Base-by-base conservation (phyloP, 2,329 filamentous ascomycete genomes). In the Ophiostoma angusticollis region DNA sequence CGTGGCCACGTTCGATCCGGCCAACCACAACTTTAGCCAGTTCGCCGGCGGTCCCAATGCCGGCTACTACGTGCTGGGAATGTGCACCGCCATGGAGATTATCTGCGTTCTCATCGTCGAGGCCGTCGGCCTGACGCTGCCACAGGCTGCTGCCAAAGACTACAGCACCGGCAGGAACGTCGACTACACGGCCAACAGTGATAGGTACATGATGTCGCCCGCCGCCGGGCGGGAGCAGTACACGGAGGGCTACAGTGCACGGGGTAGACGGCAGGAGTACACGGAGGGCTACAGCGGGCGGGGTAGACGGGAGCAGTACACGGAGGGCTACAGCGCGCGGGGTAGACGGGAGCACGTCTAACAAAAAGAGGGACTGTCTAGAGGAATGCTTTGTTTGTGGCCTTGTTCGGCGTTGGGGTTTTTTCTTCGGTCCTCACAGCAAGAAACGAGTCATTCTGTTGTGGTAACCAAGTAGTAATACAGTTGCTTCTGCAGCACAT, bases 51-150 rank as follows among this genome's bases (percentile, higher is more conserved):
- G 56, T 28, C 43, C 55, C 21, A 58, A 58, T 2, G 54, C 68
- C 28, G 47, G 49, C 27, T 45, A 44, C 38, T 47, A 48, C 17
- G 44, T 60, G 13, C 50, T 70, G 7, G 59, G 62, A 29, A 64
- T 72, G 59, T 56, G 61, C 5, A 54, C 70, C 6, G 42, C 72
- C 18, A 64, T 68, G 55, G 70, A 75, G 52, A 59, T 72, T 28
- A 49, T 61, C 7, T 58, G 68, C 16, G 59, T 70, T 3, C 31
- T 58, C 5, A 55, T 66, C 27, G 63, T 62, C 29, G 57, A 64
- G 41, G 45, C 38, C 3, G 45, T 64, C 9, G 65, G 65, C 0
- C 44, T 66, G 36, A 62, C 55, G 3, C 48, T 68, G 32, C 46
- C 51, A 17, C 39, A 43, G 22, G 40, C 36, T 11, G 24, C 37